Evolutionary conservation across 1,284 basidiomycete species (phyloP).

Genomic region (Tilletiopsis washingtonensis): DNA sequence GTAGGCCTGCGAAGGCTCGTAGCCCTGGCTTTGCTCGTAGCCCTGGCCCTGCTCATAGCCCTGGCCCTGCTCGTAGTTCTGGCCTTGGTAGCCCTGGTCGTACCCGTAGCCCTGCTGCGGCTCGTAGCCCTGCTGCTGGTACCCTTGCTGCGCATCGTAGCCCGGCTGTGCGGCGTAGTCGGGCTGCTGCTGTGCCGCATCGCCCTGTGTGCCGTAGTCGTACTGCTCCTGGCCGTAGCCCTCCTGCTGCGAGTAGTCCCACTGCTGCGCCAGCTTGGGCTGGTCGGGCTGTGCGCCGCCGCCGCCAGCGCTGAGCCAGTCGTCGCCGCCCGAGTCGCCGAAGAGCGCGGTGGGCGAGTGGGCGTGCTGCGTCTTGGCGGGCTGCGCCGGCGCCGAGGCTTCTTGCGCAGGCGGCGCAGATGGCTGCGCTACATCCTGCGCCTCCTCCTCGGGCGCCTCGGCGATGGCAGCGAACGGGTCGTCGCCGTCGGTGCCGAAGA

Average conservation of each 20-base stretch:
- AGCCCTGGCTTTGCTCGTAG: too few relatives aligned
- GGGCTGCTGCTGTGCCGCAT: neutral
- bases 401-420: too few relatives aligned
- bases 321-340: too few relatives aligned
- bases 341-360: too few relatives aligned
- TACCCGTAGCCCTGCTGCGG: too few relatives aligned
- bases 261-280: slow-evolving; percentile 10
- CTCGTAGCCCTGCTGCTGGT: slow-evolving; percentile 1
- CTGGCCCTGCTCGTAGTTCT: too few relatives aligned
- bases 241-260: slow-evolving; percentile 9
- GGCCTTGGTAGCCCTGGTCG: too few relatives aligned
- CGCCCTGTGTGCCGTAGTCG: neutral
- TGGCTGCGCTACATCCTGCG: too few relatives aligned
- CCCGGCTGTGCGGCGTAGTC: neutral
- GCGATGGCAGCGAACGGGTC: slow-evolving; percentile 29
- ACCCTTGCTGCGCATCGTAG: slow-evolving; percentile 8
- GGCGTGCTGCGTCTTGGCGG: slow-evolving; percentile 7
- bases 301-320: too few relatives aligned
- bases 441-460: slow-evolving; percentile 5
- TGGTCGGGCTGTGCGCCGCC: slow-evolving; percentile 1
- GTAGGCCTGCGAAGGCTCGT: too few relatives aligned
- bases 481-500: slow-evolving; percentile 31
- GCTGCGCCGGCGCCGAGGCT: neutral
- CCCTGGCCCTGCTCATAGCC: too few relatives aligned
- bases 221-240: neutral